Percentiles rank a stretch among this genome's conserved stretches.
Evolutionary conservation across 768 basidiomycete genomes (phyloP).

Genomic region (Amanita subjunquillea): DNA sequence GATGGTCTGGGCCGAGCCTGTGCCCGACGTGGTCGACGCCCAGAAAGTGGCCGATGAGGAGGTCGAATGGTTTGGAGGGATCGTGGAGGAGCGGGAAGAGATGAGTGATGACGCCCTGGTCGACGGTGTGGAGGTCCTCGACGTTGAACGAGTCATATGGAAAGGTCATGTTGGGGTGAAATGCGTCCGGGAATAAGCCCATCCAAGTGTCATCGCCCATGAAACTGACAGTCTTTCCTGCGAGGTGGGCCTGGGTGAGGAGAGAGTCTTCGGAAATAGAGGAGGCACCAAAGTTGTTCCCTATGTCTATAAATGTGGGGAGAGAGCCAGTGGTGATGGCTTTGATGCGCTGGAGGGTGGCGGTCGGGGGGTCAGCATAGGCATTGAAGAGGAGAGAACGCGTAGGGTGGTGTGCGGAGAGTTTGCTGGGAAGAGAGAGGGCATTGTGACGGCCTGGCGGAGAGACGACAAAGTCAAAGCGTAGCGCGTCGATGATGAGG

Average conservation of each 20-base stretch:
- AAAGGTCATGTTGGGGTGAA: no score
- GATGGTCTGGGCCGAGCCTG: conserved; percentile 82
- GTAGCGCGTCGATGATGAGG: conserved; percentile 85
- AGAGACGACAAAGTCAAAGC: conserved; percentile 84
- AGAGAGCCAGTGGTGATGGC: conserved; percentile 91
- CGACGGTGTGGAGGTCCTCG: conserved; percentile 94
- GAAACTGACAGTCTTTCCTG: no score
- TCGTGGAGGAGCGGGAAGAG: conserved; percentile 70
- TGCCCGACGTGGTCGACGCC: conserved; percentile 98
- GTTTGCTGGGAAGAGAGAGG: conserved; percentile 65
- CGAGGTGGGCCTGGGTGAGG: no score
- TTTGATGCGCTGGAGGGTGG: conserved; percentile 92
- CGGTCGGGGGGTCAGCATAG: conserved; percentile 89
- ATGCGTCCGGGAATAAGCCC: no score
- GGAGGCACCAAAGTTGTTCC: conserved; percentile 84
- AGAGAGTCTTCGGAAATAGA: no score
- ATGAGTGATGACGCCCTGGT: conserved; percentile 78
- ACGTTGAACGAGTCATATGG: no score
- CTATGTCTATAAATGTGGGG: conserved; percentile 93
- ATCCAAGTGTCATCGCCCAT: no score
- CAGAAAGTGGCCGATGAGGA: conserved; percentile 86
- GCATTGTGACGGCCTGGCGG: conserved; percentile 76
- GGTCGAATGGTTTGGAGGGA: conserved; percentile 55
- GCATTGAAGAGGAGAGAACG: conserved; percentile 84
- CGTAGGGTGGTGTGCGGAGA: conserved; percentile 51